Evolutionary conservation across 495 filamentous ascomycete genomes (phyloP).

Genomic region (Apodospora peruviana): DNA sequence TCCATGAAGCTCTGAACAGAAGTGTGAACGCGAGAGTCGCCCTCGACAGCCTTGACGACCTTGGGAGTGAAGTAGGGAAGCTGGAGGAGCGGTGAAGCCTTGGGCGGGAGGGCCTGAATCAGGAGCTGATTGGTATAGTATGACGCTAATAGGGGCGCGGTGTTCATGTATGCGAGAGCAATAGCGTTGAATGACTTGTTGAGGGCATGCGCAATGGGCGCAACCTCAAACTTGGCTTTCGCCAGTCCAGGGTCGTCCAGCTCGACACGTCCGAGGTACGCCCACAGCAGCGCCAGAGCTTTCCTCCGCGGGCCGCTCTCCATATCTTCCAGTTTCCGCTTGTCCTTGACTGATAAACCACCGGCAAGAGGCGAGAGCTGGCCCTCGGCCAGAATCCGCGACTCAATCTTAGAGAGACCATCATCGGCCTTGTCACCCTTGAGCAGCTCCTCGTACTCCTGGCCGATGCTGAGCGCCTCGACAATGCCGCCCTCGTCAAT

Average conservation of each 20-base stretch:
- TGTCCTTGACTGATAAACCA: slow-evolving; percentile 64
- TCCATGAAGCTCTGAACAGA: slow-evolving; percentile 85
- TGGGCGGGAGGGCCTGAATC: slow-evolving; percentile 82
- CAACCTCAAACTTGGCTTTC: slow-evolving; percentile 71
- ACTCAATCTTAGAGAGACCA: slow-evolving; percentile 75
- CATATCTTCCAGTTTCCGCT: slow-evolving; percentile 59
- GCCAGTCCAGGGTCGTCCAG: slow-evolving; percentile 64
- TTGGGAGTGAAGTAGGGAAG: slow-evolving; percentile 79
- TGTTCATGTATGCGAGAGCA: slow-evolving; percentile 78
- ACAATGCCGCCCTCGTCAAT: slow-evolving; percentile 76
- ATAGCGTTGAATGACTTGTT: slow-evolving; percentile 85
- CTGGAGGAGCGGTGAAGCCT: slow-evolving; percentile 82
- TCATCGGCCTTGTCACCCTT: slow-evolving; percentile 68
- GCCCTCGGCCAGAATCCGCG: slow-evolving; percentile 60
- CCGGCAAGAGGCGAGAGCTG: slow-evolving; percentile 39
- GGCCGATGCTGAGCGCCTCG: slow-evolving; percentile 70
- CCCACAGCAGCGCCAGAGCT: slow-evolving; percentile 87
- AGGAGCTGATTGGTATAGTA: slow-evolving; percentile 77
- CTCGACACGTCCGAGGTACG: slow-evolving; percentile 83
- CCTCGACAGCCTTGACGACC: slow-evolving; percentile 71
- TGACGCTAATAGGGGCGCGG: slow-evolving; percentile 72
- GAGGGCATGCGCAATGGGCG: slow-evolving; percentile 76
- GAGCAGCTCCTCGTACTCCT: slow-evolving; percentile 65
- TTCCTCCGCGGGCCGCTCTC: slow-evolving; percentile 73
- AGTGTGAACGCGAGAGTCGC: slow-evolving; percentile 66